These are phyloP conservation scores for Eudorina sp. DNA, from an alignment of 139 green algal genomes.

Conservation along the genomic window DNA sequence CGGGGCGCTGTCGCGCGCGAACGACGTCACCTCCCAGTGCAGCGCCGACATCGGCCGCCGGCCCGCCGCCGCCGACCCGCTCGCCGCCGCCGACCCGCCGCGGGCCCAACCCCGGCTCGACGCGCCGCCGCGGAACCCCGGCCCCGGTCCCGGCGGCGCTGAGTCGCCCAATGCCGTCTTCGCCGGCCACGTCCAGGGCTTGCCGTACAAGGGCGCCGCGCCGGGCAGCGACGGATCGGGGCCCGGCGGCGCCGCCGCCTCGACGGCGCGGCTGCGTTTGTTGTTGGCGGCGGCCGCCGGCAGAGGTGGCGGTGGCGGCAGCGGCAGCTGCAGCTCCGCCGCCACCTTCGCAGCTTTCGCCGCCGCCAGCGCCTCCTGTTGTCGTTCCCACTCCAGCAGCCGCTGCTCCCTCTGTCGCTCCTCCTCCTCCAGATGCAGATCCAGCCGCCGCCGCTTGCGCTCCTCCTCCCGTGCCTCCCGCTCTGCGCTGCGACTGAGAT, in stretches of 20 bases:
- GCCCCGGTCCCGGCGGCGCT: too few relatives aligned
- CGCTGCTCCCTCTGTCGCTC: not conserved
- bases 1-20: slow-evolving; percentile 63
- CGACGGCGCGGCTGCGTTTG: not conserved
- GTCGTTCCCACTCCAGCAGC: not conserved
- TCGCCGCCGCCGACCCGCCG: not conserved
- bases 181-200: not conserved
- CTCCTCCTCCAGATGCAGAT: not conserved
- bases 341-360: too few relatives aligned
- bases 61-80: not conserved
- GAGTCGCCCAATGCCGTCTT: too few relatives aligned
- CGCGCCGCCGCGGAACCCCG: too few relatives aligned
- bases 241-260: not conserved
- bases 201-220: slow-evolving; percentile 20
- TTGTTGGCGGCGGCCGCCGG: not conserved
- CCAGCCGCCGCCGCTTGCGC: not conserved
- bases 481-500: too few relatives aligned
- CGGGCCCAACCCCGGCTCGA: too few relatives aligned
- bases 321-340: too few relatives aligned
- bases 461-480: too few relatives aligned
- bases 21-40: slow-evolving; percentile 61
- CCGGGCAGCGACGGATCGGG: not conserved
- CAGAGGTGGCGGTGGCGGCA: not conserved
- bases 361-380: not conserved
- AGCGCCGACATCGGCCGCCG: slow-evolving; percentile 40